Conservation (phyloP, 2,329 filamentous ascomycete species). For the Myriosclerotinia scirpicola region DNA sequence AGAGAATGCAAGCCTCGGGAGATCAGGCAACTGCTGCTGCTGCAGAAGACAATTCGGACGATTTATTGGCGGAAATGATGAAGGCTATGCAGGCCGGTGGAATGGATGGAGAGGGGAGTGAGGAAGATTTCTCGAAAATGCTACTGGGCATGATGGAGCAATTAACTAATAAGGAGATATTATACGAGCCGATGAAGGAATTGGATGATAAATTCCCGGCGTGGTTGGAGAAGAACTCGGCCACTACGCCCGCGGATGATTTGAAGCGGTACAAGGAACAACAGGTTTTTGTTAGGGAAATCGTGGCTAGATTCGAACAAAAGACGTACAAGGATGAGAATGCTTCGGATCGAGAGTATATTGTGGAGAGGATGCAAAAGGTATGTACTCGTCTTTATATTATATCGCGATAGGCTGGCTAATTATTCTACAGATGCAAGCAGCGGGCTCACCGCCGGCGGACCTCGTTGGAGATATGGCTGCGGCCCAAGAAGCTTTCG, state of each 20-base stretch:
- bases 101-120: conserved; percentile 56
- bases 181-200: conserved; percentile 99
- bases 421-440: conserved; percentile 77
- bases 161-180: conserved; percentile 94
- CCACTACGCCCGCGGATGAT: conserved; percentile 66
- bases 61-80: conserved; percentile 88
- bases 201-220: conserved; percentile 86
- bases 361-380: conserved; percentile 97
- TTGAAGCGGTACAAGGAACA: conserved; percentile 79
- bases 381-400: conserved; percentile 50
- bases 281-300: conserved; percentile 75
- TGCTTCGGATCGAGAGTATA: conserved; percentile 79
- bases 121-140: conserved; percentile 93
- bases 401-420: conserved; percentile 22
- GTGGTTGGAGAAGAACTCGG: conserved; percentile 80
- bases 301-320: conserved; percentile 85
- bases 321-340: conserved; percentile 80
- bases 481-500: conserved; percentile 72
- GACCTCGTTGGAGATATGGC: conserved; percentile 91
- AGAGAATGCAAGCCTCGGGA: conserved; percentile 88
- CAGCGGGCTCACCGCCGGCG: conserved; percentile 81
- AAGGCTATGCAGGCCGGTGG: conserved; percentile 76
- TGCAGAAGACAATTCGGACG: conserved; percentile 66
- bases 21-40: conserved; percentile 79
- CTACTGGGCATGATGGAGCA: conserved; percentile 99